These are phyloP conservation scores for Hypericum androsaemum DNA, from an alignment of 345 rosid genomes.

Conservation along the genomic window DNA sequence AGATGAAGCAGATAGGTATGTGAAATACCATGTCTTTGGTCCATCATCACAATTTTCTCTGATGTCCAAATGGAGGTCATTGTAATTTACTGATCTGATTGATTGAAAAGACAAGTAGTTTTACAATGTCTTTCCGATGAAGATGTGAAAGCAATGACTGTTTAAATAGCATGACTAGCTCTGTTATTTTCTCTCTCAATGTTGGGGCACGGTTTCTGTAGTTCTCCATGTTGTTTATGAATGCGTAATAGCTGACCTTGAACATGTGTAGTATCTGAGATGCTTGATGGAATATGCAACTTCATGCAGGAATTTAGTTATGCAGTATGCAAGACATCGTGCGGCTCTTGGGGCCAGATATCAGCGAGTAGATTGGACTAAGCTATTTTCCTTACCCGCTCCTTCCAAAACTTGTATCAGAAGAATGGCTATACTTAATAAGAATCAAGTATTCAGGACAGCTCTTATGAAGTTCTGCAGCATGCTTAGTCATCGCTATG, in stretches of 20 bases:
- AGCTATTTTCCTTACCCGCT: slow-evolving; percentile 61
- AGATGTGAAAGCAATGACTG: too few species aligned
- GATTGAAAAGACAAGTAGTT: too few species aligned
- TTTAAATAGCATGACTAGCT: too few species aligned
- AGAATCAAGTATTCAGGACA: slow-evolving; percentile 46
- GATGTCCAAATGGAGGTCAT: too few species aligned
- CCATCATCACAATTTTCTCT: slow-evolving; percentile 2
- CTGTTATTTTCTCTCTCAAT: too few species aligned
- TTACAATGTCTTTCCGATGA: too few species aligned
- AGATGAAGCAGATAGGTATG: slow-evolving; percentile 82
- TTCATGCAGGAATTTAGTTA: slow-evolving; percentile 66
- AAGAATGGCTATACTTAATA: slow-evolving; percentile 52
- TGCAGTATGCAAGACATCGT: slow-evolving; percentile 59
- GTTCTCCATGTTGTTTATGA: too few species aligned
- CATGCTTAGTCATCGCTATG: slow-evolving; percentile 62
- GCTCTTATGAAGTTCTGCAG: slow-evolving; percentile 71
- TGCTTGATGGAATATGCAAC: slow-evolving; percentile 1
- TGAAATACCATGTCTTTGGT: not conserved
- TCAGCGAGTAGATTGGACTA: slow-evolving; percentile 68
- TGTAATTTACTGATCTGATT: too few species aligned
- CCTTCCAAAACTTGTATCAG: slow-evolving; percentile 49
- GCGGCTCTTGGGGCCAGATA: slow-evolving; percentile 69
- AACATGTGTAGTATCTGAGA: too few species aligned
- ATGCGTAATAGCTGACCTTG: too few species aligned
- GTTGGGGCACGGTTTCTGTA: too few species aligned